Evolutionary conservation across 75 land plant species (phyloP).

Genomic region (Selaginella tamariscina): DNA sequence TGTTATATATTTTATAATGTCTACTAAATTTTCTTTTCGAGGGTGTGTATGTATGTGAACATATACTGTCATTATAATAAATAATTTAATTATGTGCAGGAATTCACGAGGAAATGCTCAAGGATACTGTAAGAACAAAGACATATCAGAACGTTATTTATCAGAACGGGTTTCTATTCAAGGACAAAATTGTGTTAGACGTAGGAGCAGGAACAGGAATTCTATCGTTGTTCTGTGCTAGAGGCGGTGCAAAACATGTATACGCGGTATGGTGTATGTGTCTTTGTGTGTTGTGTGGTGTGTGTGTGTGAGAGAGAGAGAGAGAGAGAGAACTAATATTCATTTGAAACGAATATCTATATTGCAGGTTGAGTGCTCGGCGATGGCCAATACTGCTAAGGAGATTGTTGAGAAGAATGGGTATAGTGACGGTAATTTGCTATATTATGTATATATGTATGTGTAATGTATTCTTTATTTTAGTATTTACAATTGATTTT

Average conservation of each 20-base stretch:
- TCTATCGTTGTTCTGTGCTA: slow-evolving; percentile 90
- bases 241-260: slow-evolving; percentile 92
- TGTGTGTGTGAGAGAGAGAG: too few species aligned
- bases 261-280: slow-evolving; percentile 59
- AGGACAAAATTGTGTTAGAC: slow-evolving; percentile 88
- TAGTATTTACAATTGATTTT: neutral
- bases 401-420: slow-evolving; percentile 83
- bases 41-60: neutral
- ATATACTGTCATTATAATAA: slow-evolving; percentile 11
- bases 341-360: too few species aligned
- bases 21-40: neutral
- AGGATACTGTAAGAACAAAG: slow-evolving; percentile 86
- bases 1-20: slow-evolving; percentile 4
- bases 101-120: slow-evolving; percentile 99
- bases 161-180: slow-evolving; percentile 78
- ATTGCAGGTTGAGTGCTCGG: slow-evolving; percentile 90
- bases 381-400: slow-evolving; percentile 90
- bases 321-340: too few species aligned
- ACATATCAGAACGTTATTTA: slow-evolving; percentile 93
- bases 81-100: too few species aligned
- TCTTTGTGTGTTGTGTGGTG: too few species aligned
- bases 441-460: neutral
- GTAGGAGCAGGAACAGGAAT: slow-evolving; percentile 99
- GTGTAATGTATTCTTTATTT: neutral
- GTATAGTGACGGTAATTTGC: slow-evolving; percentile 61